Evolutionary conservation across 176 grass and related monocot species (phyloP).

Genomic region (Triticum turgidum): DNA sequence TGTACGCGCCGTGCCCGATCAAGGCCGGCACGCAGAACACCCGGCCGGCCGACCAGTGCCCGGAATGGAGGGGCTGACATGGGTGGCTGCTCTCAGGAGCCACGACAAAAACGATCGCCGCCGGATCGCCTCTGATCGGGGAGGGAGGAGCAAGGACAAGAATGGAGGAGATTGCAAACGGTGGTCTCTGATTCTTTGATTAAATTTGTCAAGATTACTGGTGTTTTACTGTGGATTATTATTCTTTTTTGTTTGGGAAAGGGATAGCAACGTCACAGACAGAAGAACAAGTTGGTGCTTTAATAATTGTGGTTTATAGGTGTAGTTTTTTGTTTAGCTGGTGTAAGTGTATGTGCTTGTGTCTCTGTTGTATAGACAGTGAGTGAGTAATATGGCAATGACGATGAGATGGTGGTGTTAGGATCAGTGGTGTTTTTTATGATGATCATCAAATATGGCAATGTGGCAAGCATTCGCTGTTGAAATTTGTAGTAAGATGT

Average conservation of each 20-base stretch:
- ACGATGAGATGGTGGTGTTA: neutral
- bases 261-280: conserved; percentile 31
- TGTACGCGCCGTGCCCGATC: conserved; percentile 88
- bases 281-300: conserved; percentile 28
- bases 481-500: neutral
- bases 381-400: neutral
- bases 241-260: conserved; percentile 38
- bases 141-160: neutral
- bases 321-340: conserved; percentile 39
- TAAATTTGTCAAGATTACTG: conserved; percentile 63
- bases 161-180: conserved; percentile 28
- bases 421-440: conserved; percentile 19
- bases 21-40: conserved; percentile 89
- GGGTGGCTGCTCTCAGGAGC: neutral
- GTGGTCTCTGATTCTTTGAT: conserved; percentile 79
- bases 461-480: conserved; percentile 32
- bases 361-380: conserved; percentile 53
- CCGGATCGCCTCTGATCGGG: conserved; percentile 38
- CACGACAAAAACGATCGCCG: neutral
- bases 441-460: conserved; percentile 9
- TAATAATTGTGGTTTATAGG: conserved; percentile 49
- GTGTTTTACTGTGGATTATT: conserved; percentile 25
- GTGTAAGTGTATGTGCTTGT: conserved; percentile 38
- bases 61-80: conserved; percentile 69
- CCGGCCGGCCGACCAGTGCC: conserved; percentile 86